phyloP scores from a whole-genome alignment of 768 basidiomycete genomes.

The Baorangia bicolor region DNA sequence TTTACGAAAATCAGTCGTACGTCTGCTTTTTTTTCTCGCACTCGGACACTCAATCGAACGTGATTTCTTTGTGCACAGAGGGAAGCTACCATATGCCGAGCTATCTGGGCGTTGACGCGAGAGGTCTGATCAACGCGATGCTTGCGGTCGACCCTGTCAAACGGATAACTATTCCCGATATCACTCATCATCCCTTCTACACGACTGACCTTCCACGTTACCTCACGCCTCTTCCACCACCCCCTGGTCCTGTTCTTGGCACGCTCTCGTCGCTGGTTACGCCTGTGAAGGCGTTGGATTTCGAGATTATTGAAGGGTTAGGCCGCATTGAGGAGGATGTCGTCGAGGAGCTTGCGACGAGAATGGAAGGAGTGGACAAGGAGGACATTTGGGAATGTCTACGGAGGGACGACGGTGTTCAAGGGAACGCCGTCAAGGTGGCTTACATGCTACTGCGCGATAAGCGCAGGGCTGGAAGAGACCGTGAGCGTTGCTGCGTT shows the following conservation, averaged over 20 bases:
- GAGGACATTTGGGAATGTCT: slow-evolving; percentile 89
- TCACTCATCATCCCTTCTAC: slow-evolving; percentile 90
- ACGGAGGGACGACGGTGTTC: slow-evolving; percentile 76
- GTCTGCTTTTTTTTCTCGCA: slow-evolving; percentile 23
- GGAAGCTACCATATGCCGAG: slow-evolving; percentile 84
- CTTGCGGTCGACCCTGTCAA: slow-evolving; percentile 92
- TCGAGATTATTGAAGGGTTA: slow-evolving; percentile 86
- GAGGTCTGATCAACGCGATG: slow-evolving; percentile 81
- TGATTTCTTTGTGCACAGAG: slow-evolving; percentile 44
- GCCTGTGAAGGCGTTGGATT: slow-evolving; percentile 66
- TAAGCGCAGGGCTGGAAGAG: slow-evolving; percentile 78
- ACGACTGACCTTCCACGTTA: slow-evolving; percentile 82
- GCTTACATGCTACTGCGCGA: slow-evolving; percentile 94
- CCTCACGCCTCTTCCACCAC: slow-evolving; percentile 77
- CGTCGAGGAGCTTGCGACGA: slow-evolving; percentile 73
- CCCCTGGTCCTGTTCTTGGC: slow-evolving; percentile 74
- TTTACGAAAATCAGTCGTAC: slow-evolving; percentile 93
- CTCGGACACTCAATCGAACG: background rate
- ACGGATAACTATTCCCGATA: slow-evolving; percentile 91
- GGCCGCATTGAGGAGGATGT: slow-evolving; percentile 92
- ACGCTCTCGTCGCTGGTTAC: slow-evolving; percentile 70
- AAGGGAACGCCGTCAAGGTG: slow-evolving; percentile 93
- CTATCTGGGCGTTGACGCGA: slow-evolving; percentile 78
- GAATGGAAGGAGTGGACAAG: slow-evolving; percentile 72
- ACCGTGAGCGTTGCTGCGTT: slow-evolving; percentile 55